Conservation (phyloP, 257 asterid species). For the Lycium barbarum region DNA sequence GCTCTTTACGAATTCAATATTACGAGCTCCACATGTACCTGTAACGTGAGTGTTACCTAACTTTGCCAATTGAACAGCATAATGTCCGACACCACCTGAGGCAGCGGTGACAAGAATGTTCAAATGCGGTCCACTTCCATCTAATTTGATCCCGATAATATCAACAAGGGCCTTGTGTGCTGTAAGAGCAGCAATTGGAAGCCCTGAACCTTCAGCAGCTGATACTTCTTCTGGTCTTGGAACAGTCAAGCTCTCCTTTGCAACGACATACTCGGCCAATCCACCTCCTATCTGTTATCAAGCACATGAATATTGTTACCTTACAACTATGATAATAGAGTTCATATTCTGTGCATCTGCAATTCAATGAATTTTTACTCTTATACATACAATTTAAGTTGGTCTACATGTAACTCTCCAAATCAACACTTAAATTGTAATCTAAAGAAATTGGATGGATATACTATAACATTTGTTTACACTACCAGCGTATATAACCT, state of each 20-base stretch:
- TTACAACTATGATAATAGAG: background rate
- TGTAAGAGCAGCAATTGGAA: slow-evolving; percentile 61
- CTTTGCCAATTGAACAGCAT: slow-evolving; percentile 78
- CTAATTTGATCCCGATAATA: slow-evolving; percentile 56
- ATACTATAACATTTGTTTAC: too few species aligned
- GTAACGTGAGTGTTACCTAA: slow-evolving; percentile 67
- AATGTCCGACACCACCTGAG: slow-evolving; percentile 73
- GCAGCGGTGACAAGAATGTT: slow-evolving; percentile 72
- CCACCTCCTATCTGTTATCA: slow-evolving; percentile 52
- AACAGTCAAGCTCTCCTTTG: slow-evolving; percentile 54
- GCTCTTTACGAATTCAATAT: slow-evolving; percentile 56
- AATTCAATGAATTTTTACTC: too few species aligned
- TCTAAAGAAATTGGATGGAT: too few species aligned
- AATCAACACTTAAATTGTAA: too few species aligned
- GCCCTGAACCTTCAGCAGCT: slow-evolving; percentile 67
- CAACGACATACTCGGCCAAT: slow-evolving; percentile 60
- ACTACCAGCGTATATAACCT: background rate
- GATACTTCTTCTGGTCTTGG: slow-evolving; percentile 63
- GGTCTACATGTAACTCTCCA: background rate
- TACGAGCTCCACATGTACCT: slow-evolving; percentile 74
- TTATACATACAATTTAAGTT: background rate
- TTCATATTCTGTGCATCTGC: background rate
- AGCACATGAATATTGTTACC: background rate
- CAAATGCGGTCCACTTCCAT: slow-evolving; percentile 54
- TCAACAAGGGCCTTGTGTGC: slow-evolving; percentile 70